Conservation (phyloP, 306 rosid genomes). For the Vicia sativa region DNA sequence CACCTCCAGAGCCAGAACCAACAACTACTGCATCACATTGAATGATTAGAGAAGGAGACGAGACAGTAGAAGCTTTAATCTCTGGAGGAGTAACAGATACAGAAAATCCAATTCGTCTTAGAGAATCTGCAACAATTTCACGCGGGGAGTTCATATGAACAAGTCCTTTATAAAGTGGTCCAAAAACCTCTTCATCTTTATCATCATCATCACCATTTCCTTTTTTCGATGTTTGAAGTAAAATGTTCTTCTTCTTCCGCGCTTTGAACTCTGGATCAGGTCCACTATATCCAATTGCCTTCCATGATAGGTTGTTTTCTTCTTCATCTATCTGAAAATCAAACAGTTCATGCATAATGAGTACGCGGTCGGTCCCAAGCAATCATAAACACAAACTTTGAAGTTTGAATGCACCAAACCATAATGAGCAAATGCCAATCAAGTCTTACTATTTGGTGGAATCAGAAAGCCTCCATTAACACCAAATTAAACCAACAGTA, state of each 20-base stretch:
- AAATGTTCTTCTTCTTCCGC: conserved; percentile 32
- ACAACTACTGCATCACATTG: conserved; percentile 78
- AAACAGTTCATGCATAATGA: background rate
- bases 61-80: conserved; percentile 29
- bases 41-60: conserved; percentile 58
- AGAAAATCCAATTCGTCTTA: conserved; percentile 53
- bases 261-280: conserved; percentile 59
- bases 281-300: conserved; percentile 73
- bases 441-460: background rate
- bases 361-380: conserved; percentile 2
- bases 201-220: conserved; percentile 16
- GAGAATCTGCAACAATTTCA: conserved; percentile 39
- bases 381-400: background rate
- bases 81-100: conserved; percentile 34
- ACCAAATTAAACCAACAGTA: too few relatives aligned
- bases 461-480: background rate
- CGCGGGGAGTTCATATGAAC: conserved; percentile 44
- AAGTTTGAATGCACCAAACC: too few relatives aligned
- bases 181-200: conserved; percentile 42
- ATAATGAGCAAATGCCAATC: background rate
- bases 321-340: conserved; percentile 63
- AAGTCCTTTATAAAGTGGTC: conserved; percentile 72
- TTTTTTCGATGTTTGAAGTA: conserved; percentile 28
- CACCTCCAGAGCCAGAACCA: conserved; percentile 93
- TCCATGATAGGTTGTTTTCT: conserved; percentile 63